Percentiles rank a stretch among this genome's conserved stretches.
These are phyloP conservation scores for Thalassiosira hispida DNA, from an alignment of 352 stramenopile genomes.

Conservation along the genomic window DNA sequence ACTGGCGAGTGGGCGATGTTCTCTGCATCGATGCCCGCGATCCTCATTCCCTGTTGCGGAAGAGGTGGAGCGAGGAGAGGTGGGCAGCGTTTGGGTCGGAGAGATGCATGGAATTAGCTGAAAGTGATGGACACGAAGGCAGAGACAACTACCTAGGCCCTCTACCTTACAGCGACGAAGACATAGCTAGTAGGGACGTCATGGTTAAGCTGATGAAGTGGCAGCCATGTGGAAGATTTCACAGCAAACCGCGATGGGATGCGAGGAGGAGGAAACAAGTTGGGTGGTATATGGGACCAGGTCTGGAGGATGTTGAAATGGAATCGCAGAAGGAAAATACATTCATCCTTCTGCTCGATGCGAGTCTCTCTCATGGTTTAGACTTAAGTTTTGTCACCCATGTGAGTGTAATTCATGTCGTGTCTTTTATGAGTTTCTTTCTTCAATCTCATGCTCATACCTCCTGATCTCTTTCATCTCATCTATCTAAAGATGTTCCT, in stretches of 20 bases:
- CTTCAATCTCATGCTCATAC: too few species aligned
- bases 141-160: conserved; percentile 60
- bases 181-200: conserved; percentile 7
- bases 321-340: conserved; percentile 77
- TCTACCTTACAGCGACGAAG: conserved; percentile 30
- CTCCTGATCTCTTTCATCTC: too few species aligned
- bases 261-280: conserved; percentile 15
- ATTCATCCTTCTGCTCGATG: conserved; percentile 92
- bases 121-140: conserved; percentile 29
- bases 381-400: conserved; percentile 97
- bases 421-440: too few species aligned
- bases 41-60: conserved; percentile 52
- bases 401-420: too few species aligned
- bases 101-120: conserved; percentile 49
- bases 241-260: conserved; percentile 37
- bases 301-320: conserved; percentile 40
- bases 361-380: conserved; percentile 91
- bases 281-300: conserved; percentile 64
- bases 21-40: conserved; percentile 60
- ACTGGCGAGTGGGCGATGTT: conserved; percentile 54
- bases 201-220: conserved; percentile 65
- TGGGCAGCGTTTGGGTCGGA: conserved; percentile 49
- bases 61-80: conserved; percentile 35
- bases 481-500: neutral
- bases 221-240: conserved; percentile 59